A percentile compares a stretch with the other conserved stretches of the same genome.
Evolutionary conservation across 2,329 filamentous ascomycete species (phyloP).

Genomic region (Hansfordia pulvinata): DNA sequence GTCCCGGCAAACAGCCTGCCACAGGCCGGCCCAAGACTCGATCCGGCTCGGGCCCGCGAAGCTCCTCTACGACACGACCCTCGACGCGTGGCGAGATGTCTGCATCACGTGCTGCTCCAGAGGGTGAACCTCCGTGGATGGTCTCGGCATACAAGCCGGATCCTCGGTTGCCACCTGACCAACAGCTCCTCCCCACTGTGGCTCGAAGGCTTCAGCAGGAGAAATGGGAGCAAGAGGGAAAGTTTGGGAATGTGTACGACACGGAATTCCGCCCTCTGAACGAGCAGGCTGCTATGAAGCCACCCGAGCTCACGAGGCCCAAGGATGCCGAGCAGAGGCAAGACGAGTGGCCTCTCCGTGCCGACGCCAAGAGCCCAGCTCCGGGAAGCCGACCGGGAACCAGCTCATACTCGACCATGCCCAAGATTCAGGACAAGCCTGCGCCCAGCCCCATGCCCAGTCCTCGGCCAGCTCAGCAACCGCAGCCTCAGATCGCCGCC

Average conservation of each 20-base stretch:
- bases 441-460: conserved; percentile 26
- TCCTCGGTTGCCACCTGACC: conserved; percentile 81
- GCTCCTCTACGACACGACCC: conserved; percentile 39
- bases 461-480: conserved; percentile 28
- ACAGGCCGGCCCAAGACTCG: conserved; percentile 48
- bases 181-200: conserved; percentile 90
- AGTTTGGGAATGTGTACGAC: conserved; percentile 74
- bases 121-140: conserved; percentile 94
- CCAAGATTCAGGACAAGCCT: conserved; percentile 37
- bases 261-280: conserved; percentile 77
- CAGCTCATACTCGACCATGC: conserved; percentile 49
- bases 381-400: conserved; percentile 26
- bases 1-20: conserved; percentile 23
- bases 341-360: conserved; percentile 48
- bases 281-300: conserved; percentile 39
- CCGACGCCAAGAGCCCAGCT: conserved; percentile 33
- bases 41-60: conserved; percentile 36
- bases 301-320: conserved; percentile 24
- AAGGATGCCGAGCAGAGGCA: conserved; percentile 16
- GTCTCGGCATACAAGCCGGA: conserved; percentile 92
- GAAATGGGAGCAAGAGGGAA: conserved; percentile 87
- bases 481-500: conserved; percentile 27
- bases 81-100: conserved; percentile 45
- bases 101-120: conserved; percentile 51
- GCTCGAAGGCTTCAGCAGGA: conserved; percentile 85